Evolutionary conservation across 805 yeast genomes (phyloP), one percentile per base, ranked within the genome.

Genomic region (Saturnispora serradocipensis): DNA sequence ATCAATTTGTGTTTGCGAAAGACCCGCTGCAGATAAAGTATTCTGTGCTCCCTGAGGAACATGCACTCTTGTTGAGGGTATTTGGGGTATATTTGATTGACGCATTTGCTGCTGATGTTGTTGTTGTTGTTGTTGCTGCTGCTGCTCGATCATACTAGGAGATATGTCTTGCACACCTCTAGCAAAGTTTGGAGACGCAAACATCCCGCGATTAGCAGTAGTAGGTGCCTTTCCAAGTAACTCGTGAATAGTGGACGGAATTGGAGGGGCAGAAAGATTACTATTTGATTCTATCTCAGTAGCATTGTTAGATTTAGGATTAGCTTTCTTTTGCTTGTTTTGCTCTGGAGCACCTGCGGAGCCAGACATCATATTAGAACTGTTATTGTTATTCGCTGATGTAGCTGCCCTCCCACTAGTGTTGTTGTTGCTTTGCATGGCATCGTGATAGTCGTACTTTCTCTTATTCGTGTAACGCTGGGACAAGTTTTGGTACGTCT

Each of bases 11-110:
- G 80, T 80, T 52, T 75, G 78, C 2, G 80, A 71, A 42, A 86
- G 72, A 0, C 93, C 93, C 2, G 83, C 88, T 6, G 79, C 76
- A 6, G 75, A 74, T 44, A 86, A 64, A 1, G 88, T 77, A 20
- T 72, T 67, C 55, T 79, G 77, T 2, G 90, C 91, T 10, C 88
- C 88, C 5, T 80, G 80, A 1, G 93, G 93, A 4, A 86, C 87
- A 0, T 77, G 76, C 15, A 82, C 79, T 56, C 77, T 40, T n/a
- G 35, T 18, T n/a, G 43, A 30, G 42, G 15, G 16, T 34, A 30
- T 20, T 44, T 40, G 15, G 15, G 16, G 11, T 36, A 9, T 18
- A 42, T 34, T 27, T 46, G 49, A 11, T 11, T 36, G 34, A 58
- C 57, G 25, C 36, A 32, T 38, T 22, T 32, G 50, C 16, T 34